Evolutionary conservation across 1,284 basidiomycete species (phyloP).

Genomic region (Melanopsichium pennsylvanicum): DNA sequence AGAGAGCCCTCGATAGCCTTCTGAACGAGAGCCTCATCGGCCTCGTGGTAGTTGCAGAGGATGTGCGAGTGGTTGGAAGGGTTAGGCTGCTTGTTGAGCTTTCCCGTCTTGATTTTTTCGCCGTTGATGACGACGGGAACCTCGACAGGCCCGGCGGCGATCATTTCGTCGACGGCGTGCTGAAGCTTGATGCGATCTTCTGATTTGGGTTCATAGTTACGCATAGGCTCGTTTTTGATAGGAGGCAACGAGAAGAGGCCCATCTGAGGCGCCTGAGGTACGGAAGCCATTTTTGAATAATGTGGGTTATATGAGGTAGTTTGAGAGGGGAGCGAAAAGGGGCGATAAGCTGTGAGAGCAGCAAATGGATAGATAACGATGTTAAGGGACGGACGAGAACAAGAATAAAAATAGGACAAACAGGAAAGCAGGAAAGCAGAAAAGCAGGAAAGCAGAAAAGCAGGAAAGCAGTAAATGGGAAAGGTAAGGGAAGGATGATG

Average conservation of each 20-base stretch:
- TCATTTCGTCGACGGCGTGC: conserved; percentile 80
- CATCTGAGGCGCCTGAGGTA: conserved; percentile 46
- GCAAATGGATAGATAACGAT: not conserved
- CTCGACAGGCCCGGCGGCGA: conserved; percentile 83
- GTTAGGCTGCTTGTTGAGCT: conserved; percentile 69
- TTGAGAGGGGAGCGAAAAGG: not conserved
- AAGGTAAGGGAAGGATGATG: not conserved
- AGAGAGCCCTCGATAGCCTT: conserved; percentile 88
- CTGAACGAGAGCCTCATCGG: conserved; percentile 74
- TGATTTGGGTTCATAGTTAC: conserved; percentile 80
- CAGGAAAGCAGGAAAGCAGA: too few species aligned
- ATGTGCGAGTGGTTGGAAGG: conserved; percentile 72
- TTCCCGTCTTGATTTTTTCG: conserved; percentile 83
- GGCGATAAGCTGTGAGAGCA: not conserved
- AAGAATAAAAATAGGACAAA: not conserved
- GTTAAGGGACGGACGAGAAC: conserved; percentile 1
- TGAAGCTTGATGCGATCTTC: conserved; percentile 79
- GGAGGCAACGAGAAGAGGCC: conserved; percentile 55
- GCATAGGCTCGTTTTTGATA: conserved; percentile 63
- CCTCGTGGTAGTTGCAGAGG: conserved; percentile 88
- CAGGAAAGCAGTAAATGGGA: not conserved
- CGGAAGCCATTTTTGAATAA: conserved; percentile 33
- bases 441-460: too few species aligned
- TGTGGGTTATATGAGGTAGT: not conserved
- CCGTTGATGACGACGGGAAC: conserved; percentile 93